Evolutionary conservation across 164 flowering plant species (phyloP).

Genomic region (Houttuynia cordata): DNA sequence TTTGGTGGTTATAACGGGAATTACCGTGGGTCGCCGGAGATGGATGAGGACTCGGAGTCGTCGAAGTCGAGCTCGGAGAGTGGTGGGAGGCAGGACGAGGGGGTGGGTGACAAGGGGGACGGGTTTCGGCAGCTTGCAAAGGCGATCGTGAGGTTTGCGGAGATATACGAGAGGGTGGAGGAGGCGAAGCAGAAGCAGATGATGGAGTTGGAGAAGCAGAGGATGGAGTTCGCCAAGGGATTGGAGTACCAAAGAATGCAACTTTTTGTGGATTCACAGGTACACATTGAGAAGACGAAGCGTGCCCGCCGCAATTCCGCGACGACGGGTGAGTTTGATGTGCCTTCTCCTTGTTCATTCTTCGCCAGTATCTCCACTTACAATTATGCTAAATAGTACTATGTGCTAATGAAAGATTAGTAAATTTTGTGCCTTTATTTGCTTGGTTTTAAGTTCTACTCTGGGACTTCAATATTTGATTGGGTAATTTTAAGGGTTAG

Average conservation of each 20-base stretch:
- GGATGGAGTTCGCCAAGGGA: slow-evolving; percentile 67
- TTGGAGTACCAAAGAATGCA: slow-evolving; percentile 80
- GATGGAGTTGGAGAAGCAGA: slow-evolving; percentile 78
- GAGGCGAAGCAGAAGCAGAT: slow-evolving; percentile 59
- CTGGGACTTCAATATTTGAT: too few species aligned
- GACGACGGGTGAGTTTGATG: slow-evolving; percentile 5
- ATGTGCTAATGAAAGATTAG: neutral
- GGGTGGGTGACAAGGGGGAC: slow-evolving; percentile 25
- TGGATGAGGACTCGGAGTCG: slow-evolving; percentile 18
- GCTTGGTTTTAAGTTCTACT: too few species aligned
- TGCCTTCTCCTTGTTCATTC: neutral
- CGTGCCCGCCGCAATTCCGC: slow-evolving; percentile 36
- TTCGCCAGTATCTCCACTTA: neutral
- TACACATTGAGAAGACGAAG: slow-evolving; percentile 70
- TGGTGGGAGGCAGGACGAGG: slow-evolving; percentile 20
- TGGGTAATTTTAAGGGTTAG: too few species aligned
- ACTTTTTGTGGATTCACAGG: slow-evolving; percentile 72
- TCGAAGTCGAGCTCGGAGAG: slow-evolving; percentile 17
- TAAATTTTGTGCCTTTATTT: neutral
- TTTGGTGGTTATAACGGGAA: slow-evolving; percentile 24
- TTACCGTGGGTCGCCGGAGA: slow-evolving; percentile 38
- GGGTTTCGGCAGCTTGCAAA: slow-evolving; percentile 51
- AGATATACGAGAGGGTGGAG: slow-evolving; percentile 72
- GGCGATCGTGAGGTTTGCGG: slow-evolving; percentile 59
- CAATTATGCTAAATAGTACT: neutral